Evolutionary conservation across 2,329 filamentous ascomycete species (phyloP), one percentile per base, ranked within the genome.

Genomic region (Simplicillium sp.): DNA sequence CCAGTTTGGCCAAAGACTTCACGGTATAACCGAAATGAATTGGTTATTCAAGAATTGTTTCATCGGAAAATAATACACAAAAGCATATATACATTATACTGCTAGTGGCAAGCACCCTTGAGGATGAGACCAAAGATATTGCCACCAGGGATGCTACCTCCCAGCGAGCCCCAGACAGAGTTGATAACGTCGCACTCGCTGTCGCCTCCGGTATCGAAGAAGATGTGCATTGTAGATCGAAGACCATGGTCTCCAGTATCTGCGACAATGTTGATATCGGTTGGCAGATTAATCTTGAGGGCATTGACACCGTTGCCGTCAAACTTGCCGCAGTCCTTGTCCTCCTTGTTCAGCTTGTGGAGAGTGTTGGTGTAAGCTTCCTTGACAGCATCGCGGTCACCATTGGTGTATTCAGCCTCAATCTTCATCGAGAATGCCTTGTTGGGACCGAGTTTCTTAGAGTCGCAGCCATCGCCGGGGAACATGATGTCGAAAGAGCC

Each of bases 141-240:
- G 9, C 37, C 41, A n/a, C 41, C 41, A 8, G 41, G 37, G 15
- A 43, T 43, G 7, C 34, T 29, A 20, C 33, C 34, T 18, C 38
- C 38, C 7, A 25, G 20, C 4, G 41, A 16, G 7, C 34, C 18
- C 41, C 41, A 43, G 29, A 43, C 39, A 29, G 28, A 18, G 16
- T 43, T 37, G 29, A 40, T 20, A 14, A 20, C 34, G 7, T n/a
- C 37, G 37, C 41, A 43, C 12, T 33, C 34, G 37, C 41, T 40
- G 28, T 43, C 37, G 20, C 41, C 41, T 11, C 20, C 34, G 2
- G 34, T 43, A 16, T 43, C 41, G 12, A 43, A 38, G 36, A 34
- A 33, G 34, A 43, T 43, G 37, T 43, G 41, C 41, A 43, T 39
- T 13, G 41, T 40, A 29, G 41, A 43, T 29, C 41, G 41, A 18